Base-by-base conservation (phyloP, 805 yeast species). In the Pichia exigua region DNA sequence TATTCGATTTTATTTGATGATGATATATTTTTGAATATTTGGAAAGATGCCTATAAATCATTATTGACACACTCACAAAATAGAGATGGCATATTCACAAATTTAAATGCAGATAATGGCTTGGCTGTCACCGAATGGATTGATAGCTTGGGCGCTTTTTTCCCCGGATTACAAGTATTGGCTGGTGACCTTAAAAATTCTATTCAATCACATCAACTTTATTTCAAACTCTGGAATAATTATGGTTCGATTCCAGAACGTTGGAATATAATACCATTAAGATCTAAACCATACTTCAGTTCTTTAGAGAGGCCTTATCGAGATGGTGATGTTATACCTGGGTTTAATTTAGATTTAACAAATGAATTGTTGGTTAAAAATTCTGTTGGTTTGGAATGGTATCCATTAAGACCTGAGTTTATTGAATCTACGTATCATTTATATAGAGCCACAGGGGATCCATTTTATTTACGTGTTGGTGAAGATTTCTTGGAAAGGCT, bases 331-430 rank as follows among this genome's bases (percentile, higher is more conserved):
- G 24, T 56, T 2, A 52, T 64, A 10, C 49, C 51, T 13, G 63
- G 65, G 1, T 53, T 63, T 26, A 51, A 59, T 30, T 12, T 41
- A 3, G 60, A 58, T 13, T 53, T 56, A 21, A 65, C 68, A 1
- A 54, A 62, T 24, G 61, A 62, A 28, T 44, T 59, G 2, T 42
- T 64, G 15, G 56, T 66, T 22, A 55, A 58, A 7, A 70, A 69
- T 43, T 70, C 78, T 1, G 67, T 86, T 3, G 71, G 78, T 0
- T 68, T 89, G 35, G 95, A 87, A 62, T 91, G 97, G 97, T 91
- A 88, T 61, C 96, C 97, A 2, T 71, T 91, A 44, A 72, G 98
- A 50, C 98, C 98, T 0, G 98, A 91, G 63, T 88, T 90, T 58
- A 76, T 88, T 43, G 98, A 91, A 64, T 86, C 95, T 0, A 88